Base-by-base conservation (phyloP, 2,329 filamentous ascomycete species). In the Nemania diffusa region DNA sequence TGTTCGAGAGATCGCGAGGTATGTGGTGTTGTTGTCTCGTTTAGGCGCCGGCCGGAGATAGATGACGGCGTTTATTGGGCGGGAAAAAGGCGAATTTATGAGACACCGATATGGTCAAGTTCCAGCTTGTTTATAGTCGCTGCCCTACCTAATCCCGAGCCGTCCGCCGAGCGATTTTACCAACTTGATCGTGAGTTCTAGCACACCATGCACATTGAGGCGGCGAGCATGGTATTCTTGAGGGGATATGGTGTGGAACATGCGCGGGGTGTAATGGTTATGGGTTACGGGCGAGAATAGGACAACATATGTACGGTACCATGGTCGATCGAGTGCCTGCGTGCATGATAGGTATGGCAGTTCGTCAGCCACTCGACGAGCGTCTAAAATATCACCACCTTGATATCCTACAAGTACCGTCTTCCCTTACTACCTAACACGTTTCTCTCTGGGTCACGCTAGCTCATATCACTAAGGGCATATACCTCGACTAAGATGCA, bases 301-400 rank as follows among this genome's bases (percentile, higher is more conserved):
- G 34, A 46, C 13, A 6, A 46, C 26, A 42, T 22, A 48, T 46
- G 55, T 48, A 57, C 51, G 29, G 37, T 46, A 57, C 22, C 13
- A 8, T 22, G 27, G 24, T 22, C 13, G 22, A 15, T 13, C n/a
- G n/a, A n/a, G n/a, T 52, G 26, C 48, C 29, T 50, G 24, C 20
- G 20, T 53, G 8, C 27, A 44, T 59, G 22, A 26, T 59, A 34
- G 5, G 11, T 11, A 5, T 37, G 42, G 42, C 44, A 44, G 48
- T 40, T 58, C 13, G 15, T 29, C 9, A 51, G 20, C 20, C 9
- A 50, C 5, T 20, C 44, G 42, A 44, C 5, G n/a, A 37, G 27
- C 27, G 57, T 59, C 29, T 53, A 48, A 59, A 51, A 50, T 59
- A 59, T 59, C 44, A 58, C 57, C 27, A 59, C 26, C 17, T 8